phyloP scores from a whole-genome alignment of 805 yeast genomes.

The Candida arabinofermentans region DNA sequence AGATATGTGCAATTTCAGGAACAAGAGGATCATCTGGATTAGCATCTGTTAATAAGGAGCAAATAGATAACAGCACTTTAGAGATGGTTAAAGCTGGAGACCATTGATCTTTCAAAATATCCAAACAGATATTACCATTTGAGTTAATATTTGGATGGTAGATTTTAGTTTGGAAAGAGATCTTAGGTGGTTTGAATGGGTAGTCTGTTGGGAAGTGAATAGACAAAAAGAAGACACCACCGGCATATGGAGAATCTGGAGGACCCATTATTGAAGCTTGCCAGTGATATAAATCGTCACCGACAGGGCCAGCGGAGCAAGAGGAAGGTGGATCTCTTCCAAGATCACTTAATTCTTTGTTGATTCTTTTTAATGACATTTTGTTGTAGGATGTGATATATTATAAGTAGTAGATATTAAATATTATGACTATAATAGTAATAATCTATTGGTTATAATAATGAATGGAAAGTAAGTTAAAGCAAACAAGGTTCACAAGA shows the following conservation, averaged over 20 bases:
- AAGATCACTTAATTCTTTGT: conserved; percentile 91
- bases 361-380: conserved; percentile 94
- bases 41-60: conserved; percentile 95
- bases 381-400: too few species aligned
- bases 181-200: conserved; percentile 98
- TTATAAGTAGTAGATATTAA: too few species aligned
- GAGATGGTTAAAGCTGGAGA: conserved; percentile 97
- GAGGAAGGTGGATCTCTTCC: conserved; percentile 99
- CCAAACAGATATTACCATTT: conserved; percentile 94
- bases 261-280: conserved; percentile 99
- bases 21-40: conserved; percentile 99
- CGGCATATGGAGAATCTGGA: conserved; percentile 78
- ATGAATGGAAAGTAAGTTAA: too few species aligned
- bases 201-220: conserved; percentile 99
- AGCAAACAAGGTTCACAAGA: too few species aligned
- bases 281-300: conserved; percentile 98
- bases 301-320: conserved; percentile 98
- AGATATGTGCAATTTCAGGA: conserved; percentile 95
- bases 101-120: conserved; percentile 97
- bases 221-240: conserved; percentile 90
- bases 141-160: conserved; percentile 97
- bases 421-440: too few species aligned
- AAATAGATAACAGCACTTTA: conserved; percentile 89
- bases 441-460: too few species aligned
- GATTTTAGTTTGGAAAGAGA: conserved; percentile 88